Evolutionary conservation across 2,329 filamentous ascomycete genomes (phyloP).

Genomic region (Cadophora luteo-olivacea): DNA sequence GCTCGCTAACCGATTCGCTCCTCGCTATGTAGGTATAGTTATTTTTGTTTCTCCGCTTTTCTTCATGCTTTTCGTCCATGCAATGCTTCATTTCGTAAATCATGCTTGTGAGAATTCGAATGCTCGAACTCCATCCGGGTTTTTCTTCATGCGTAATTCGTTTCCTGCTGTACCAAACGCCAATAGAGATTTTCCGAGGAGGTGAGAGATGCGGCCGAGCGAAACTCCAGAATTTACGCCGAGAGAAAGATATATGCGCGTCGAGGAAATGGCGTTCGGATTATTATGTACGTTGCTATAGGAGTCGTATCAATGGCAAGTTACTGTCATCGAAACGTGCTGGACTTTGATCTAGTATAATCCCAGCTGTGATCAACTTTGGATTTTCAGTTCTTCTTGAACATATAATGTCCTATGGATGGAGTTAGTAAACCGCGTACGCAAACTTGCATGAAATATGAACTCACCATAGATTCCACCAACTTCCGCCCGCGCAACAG

Average conservation of each 20-base stretch:
- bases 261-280: too few species aligned
- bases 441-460: not conserved
- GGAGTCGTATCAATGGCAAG: not conserved
- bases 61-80: not conserved
- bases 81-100: not conserved
- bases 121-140: not conserved
- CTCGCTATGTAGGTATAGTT: not conserved
- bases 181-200: not conserved
- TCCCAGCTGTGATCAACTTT: not conserved
- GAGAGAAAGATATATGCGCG: not conserved
- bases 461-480: slow-evolving; percentile 48
- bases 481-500: slow-evolving; percentile 60
- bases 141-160: not conserved
- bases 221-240: not conserved
- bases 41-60: not conserved
- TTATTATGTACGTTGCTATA: too few species aligned
- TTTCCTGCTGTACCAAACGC: not conserved
- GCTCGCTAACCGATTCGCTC: not conserved
- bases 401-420: slow-evolving; percentile 27
- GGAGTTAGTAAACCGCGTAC: not conserved
- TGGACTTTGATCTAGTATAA: not conserved
- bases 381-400: slow-evolving; percentile 21
- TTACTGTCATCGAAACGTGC: not conserved
- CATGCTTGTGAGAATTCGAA: not conserved
- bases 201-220: not conserved